Evolutionary conservation across 176 grass and related monocot genomes (phyloP).

Genomic region (Avena atlantica): DNA sequence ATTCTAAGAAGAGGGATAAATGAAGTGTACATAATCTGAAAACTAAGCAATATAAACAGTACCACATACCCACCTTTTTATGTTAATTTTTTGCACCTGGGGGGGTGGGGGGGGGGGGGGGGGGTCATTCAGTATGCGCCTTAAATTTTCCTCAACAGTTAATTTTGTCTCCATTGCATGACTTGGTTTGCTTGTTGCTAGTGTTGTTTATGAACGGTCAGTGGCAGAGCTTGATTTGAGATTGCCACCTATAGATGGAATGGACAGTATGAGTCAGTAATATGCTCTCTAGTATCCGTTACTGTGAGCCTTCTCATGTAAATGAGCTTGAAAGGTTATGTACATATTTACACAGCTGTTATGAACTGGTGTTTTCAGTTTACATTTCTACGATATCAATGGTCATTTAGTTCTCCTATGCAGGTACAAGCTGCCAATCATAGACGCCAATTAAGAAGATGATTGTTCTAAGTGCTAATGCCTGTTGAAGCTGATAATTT

Average conservation of each 20-base stretch:
- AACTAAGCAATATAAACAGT: too few species aligned
- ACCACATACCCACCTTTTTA: too few species aligned
- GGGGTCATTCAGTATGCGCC: background rate
- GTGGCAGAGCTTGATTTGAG: background rate
- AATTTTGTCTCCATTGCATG: background rate
- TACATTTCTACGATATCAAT: background rate
- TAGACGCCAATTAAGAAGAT: background rate
- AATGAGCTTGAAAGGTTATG: background rate
- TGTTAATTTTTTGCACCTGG: too few species aligned
- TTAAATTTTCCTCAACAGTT: background rate
- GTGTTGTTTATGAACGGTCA: background rate
- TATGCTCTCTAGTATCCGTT: background rate
- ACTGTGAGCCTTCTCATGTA: background rate
- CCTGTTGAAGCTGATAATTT: background rate
- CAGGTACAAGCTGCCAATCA: background rate
- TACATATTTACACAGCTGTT: background rate
- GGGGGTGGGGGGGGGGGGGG: too few species aligned
- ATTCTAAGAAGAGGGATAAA: too few species aligned
- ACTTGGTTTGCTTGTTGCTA: background rate
- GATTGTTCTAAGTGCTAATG: background rate
- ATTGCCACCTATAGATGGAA: background rate
- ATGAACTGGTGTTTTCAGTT: background rate
- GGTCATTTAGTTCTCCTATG: background rate
- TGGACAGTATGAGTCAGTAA: background rate
- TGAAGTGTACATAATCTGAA: too few species aligned